Evolutionary conservation across 2,329 filamentous ascomycete genomes (phyloP), one percentile per base, ranked within the genome.

Genomic region (Trichoderma sp.): DNA sequence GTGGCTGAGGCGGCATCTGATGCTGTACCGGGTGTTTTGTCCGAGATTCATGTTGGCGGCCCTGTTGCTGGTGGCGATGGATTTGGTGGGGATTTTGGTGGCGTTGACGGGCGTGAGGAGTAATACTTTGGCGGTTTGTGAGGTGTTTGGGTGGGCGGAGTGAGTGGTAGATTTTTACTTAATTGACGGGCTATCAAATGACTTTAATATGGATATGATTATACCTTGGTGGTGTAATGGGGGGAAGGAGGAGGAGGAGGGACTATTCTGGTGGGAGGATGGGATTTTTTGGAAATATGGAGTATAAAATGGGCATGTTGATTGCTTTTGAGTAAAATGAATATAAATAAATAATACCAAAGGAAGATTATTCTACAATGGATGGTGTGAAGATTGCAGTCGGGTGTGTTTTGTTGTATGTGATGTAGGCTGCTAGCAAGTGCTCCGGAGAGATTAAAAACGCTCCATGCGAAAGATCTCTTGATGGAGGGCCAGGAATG

Each of bases 1-100:
- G 1, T 90, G 93, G 81, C 80, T 99, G 74, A 85, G 95, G 64
- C 86, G 95, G 61, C 95, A 99, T 82, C 84, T 99, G 70, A 99
- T 99, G 95, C 85, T 99, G 34, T 99, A 95, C 80, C 87, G 95
- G 50, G 93, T 99, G 52, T 99, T 99, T 76, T 90, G 87, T 80
- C 95, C 95, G 56, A 83, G 94, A 32, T 99, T 94, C 81, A 92
- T 99, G 90, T 86, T 92, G 76, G 93, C 90, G 0, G 90, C 89
- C 0, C 80, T 86, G 4, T 85, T 91, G 59, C 77, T 98, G 68
- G 74, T 94, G 17, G 84, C 94, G 29, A 89, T 97, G 10, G 94
- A 98, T 75, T 71, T 96, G 4, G 84, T 95, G 2, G 86, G 86
- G 1, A 84, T 95, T 8, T 70, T 89, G 15, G 84, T 97, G 17